phyloP scores from a whole-genome alignment of 1,284 basidiomycete species.

The Fomitopsis palustris region DNA sequence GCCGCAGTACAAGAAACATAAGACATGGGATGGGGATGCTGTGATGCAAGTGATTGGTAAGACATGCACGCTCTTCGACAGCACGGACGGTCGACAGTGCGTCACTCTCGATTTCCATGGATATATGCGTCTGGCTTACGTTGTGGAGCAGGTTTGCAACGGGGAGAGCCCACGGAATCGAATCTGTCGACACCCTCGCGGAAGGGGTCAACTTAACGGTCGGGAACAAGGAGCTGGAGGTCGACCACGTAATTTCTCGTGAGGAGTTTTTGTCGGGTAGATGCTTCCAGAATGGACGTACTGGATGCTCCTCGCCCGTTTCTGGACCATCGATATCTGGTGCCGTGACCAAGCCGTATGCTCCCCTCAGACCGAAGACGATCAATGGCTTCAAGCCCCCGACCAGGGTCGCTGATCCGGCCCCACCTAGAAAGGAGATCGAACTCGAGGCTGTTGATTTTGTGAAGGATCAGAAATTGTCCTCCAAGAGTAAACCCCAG shows the following conservation, averaged over 20 bases:
- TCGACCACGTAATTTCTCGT: slow-evolving; percentile 55
- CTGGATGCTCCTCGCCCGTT: slow-evolving; percentile 18
- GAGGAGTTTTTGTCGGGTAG: slow-evolving; percentile 61
- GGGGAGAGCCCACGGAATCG: slow-evolving; percentile 30
- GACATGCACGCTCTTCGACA: slow-evolving; percentile 54
- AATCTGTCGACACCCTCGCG: slow-evolving; percentile 31
- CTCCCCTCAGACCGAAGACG: slow-evolving; percentile 37
- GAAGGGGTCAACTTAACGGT: slow-evolving; percentile 58
- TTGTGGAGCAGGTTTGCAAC: not conserved
- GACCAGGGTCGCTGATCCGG: slow-evolving; percentile 12
- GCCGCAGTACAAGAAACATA: slow-evolving; percentile 83
- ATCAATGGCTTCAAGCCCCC: slow-evolving; percentile 27
- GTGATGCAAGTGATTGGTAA: slow-evolving; percentile 52
- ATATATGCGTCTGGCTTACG: slow-evolving; percentile 11
- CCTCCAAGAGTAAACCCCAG: slow-evolving; percentile 6
- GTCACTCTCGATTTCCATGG: slow-evolving; percentile 20
- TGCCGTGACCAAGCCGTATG: slow-evolving; percentile 39
- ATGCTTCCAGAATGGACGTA: slow-evolving; percentile 49
- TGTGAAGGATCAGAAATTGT: slow-evolving; percentile 18
- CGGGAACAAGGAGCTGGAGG: slow-evolving; percentile 66
- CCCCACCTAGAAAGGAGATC: slow-evolving; percentile 26
- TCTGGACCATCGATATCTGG: slow-evolving; percentile 18
- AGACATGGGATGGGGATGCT: slow-evolving; percentile 88
- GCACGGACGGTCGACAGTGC: slow-evolving; percentile 48
- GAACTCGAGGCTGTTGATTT: slow-evolving; percentile 42